Conservation (phyloP, 805 yeast genomes). For the Candida schatavii region DNA sequence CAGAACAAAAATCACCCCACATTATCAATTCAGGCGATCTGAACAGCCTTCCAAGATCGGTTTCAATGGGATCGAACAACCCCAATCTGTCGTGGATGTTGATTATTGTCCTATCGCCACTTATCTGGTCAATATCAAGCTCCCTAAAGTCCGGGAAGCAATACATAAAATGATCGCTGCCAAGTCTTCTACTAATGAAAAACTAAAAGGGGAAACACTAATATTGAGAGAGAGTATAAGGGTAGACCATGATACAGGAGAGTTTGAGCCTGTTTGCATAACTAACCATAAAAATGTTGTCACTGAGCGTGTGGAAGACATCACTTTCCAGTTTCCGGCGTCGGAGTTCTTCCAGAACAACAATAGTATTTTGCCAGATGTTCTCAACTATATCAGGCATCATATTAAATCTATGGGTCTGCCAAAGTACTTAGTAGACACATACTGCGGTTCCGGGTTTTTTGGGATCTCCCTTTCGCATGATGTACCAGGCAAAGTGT, state of each 20-base stretch:
- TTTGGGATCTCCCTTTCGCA: slow-evolving; percentile 38
- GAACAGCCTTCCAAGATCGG: slow-evolving; percentile 20
- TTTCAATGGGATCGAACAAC: slow-evolving; percentile 23
- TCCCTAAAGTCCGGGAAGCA: slow-evolving; percentile 14
- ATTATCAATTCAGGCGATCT: slow-evolving; percentile 19
- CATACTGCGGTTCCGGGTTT: slow-evolving; percentile 48
- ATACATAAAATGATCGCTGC: slow-evolving; percentile 6
- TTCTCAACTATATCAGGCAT: slow-evolving; percentile 28
- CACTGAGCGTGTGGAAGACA: slow-evolving; percentile 35
- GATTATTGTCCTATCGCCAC: slow-evolving; percentile 38
- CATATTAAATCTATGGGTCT: slow-evolving; percentile 9
- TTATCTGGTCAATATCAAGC: slow-evolving; percentile 23
- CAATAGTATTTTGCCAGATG: slow-evolving; percentile 31
- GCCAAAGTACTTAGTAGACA: slow-evolving; percentile 33
- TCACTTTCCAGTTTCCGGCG: slow-evolving; percentile 36
- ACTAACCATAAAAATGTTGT: slow-evolving; percentile 24
- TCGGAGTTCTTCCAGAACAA: slow-evolving; percentile 43
- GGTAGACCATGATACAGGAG: slow-evolving; percentile 29
- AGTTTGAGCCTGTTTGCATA: slow-evolving; percentile 21
- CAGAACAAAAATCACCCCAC: slow-evolving; percentile 43
- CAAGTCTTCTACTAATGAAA: slow-evolving; percentile 1
- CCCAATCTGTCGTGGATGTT: slow-evolving; percentile 27
- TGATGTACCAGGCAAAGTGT: slow-evolving; percentile 30
- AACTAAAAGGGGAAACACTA: slow-evolving; percentile 13
- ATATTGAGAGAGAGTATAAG: slow-evolving; percentile 33